Conservation (phyloP, 1,139 yeast species). For the Candida neerlandica region DNA sequence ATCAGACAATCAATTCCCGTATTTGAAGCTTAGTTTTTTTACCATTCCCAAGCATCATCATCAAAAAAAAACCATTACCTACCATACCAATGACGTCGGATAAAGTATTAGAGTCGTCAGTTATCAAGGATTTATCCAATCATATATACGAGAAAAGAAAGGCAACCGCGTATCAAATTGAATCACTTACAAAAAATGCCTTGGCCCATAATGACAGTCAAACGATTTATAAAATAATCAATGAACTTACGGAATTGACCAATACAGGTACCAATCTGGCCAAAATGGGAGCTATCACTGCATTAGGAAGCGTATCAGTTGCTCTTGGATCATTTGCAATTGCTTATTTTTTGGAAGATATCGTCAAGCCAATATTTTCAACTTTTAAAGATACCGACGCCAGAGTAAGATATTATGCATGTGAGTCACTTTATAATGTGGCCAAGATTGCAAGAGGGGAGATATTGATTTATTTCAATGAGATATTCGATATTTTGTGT, state of each 20-base stretch:
- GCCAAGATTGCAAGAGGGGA: constrained; percentile 98
- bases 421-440: constrained; percentile 93
- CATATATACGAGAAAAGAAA: constrained; percentile 92
- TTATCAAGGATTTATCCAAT: constrained; percentile 83
- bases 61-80: background rate
- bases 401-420: constrained; percentile 93
- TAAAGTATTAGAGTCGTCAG: constrained; percentile 62
- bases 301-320: constrained; percentile 52
- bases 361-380: constrained; percentile 90
- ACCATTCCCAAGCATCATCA: background rate
- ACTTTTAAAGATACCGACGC: constrained; percentile 98
- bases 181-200: constrained; percentile 73
- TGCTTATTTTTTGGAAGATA: constrained; percentile 73
- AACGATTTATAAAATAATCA: constrained; percentile 56
- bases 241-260: constrained; percentile 46
- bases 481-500: constrained; percentile 90
- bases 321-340: constrained; percentile 53
- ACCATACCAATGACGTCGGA: constrained; percentile 8
- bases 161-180: constrained; percentile 90
- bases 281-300: constrained; percentile 55
- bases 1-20: background rate
- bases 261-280: constrained; percentile 46
- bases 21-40: too few species aligned
- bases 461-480: constrained; percentile 86
- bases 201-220: constrained; percentile 68